phyloP scores from a whole-genome alignment of 805 yeast genomes.

The Candida caryicola region DNA sequence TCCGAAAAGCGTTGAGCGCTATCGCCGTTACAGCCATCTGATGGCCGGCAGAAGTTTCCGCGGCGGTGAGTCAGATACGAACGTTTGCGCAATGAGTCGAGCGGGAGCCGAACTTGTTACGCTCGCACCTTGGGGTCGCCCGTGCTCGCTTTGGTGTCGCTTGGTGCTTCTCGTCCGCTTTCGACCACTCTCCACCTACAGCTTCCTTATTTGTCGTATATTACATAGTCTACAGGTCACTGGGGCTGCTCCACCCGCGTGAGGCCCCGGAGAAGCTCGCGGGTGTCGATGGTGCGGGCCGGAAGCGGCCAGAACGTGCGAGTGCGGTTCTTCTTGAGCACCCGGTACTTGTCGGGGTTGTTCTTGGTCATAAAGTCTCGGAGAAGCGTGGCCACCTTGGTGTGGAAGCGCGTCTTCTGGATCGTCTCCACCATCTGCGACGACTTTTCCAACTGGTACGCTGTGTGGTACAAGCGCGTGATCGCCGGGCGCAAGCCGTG shows the following conservation, averaged over 20 bases:
- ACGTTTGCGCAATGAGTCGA: too few relatives aligned
- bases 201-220: background rate
- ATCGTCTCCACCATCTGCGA: conserved; percentile 20
- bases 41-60: too few relatives aligned
- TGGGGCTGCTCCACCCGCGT: conserved; percentile 4
- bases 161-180: too few relatives aligned
- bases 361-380: conserved; percentile 20
- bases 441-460: conserved; percentile 27
- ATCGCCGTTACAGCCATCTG: too few relatives aligned
- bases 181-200: too few relatives aligned
- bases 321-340: background rate
- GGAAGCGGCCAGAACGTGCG: conserved; percentile 6
- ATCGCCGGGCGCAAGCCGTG: conserved; percentile 25
- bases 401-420: conserved; percentile 16
- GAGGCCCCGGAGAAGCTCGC: conserved; percentile 5
- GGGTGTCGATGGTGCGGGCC: conserved; percentile 1
- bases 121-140: too few relatives aligned
- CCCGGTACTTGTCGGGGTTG: conserved; percentile 10
- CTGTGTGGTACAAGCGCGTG: conserved; percentile 36
- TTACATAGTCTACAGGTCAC: background rate
- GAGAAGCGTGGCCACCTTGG: conserved; percentile 19
- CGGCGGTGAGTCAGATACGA: too few relatives aligned
- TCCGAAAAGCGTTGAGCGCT: too few relatives aligned
- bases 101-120: too few relatives aligned
- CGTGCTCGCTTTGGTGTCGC: too few relatives aligned